Conservation (phyloP, 768 basidiomycete species). For the Lactarius quietus region DNA sequence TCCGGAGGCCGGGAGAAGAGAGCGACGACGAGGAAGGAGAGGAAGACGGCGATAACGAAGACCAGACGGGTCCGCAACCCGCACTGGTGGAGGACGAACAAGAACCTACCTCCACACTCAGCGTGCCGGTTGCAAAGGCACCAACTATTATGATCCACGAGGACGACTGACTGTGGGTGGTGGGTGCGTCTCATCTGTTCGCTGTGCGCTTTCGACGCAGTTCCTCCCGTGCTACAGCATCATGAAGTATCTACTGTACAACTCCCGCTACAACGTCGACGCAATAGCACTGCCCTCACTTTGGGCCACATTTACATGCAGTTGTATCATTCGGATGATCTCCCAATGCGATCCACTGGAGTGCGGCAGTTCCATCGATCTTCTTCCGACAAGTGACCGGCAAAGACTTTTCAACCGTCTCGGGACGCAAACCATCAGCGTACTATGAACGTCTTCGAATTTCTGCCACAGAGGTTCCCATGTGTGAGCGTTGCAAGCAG, state of each 20-base stretch:
- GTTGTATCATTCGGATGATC: background rate
- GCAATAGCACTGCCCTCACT: background rate
- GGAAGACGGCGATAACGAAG: conserved; percentile 23
- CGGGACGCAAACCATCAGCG: too few relatives aligned
- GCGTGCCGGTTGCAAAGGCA: conserved; percentile 33
- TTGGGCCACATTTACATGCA: background rate
- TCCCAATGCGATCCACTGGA: background rate
- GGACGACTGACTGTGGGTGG: conserved; percentile 38
- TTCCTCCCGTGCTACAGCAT: background rate
- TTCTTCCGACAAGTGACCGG: too few relatives aligned
- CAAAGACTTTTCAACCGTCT: too few relatives aligned
- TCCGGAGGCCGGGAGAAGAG: conserved; percentile 51
- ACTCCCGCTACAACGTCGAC: background rate
- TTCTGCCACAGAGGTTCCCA: too few relatives aligned
- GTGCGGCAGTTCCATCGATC: background rate
- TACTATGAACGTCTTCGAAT: too few relatives aligned
- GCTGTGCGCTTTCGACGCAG: background rate
- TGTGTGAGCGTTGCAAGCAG: too few relatives aligned
- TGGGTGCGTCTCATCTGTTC: conserved; percentile 8
- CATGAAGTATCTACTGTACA: background rate
- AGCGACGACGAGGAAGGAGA: conserved; percentile 39
- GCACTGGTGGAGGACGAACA: conserved; percentile 9
- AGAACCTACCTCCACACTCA: conserved; percentile 10
- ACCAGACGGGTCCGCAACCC: conserved; percentile 28
- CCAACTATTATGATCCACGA: conserved; percentile 48